Conservation (phyloP, 2,329 filamentous ascomycete species). For the Pseudogymnoascus sp. region DNA sequence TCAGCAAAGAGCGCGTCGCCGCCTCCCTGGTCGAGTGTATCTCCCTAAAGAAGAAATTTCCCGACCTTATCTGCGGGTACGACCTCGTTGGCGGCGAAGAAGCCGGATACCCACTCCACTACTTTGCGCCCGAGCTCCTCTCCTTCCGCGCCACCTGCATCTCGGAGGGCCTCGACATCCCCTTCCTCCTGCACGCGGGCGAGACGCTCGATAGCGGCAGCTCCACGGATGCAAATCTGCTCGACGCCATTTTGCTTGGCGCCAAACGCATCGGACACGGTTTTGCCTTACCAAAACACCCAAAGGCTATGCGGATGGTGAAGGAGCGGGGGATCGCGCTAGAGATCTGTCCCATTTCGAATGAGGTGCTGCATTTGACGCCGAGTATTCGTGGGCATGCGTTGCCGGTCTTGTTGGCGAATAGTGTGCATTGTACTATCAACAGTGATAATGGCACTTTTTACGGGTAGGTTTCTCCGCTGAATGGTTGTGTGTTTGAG, state of each 20-base stretch:
- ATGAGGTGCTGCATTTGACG: slow-evolving; percentile 64
- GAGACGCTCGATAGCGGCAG: slow-evolving; percentile 61
- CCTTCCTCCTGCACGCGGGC: slow-evolving; percentile 68
- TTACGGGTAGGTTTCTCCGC: slow-evolving; percentile 46
- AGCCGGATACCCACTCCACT: slow-evolving; percentile 45
- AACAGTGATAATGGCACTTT: slow-evolving; percentile 69
- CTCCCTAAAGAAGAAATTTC: slow-evolving; percentile 47
- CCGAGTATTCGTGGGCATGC: slow-evolving; percentile 56
- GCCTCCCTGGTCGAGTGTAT: slow-evolving; percentile 52
- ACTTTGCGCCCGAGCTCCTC: slow-evolving; percentile 47
- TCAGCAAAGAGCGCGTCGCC: slow-evolving; percentile 39
- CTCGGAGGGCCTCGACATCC: slow-evolving; percentile 44
- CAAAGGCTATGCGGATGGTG: slow-evolving; percentile 57
- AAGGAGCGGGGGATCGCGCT: slow-evolving; percentile 55
- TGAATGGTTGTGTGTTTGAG: not conserved
- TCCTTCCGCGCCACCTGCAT: slow-evolving; percentile 47
- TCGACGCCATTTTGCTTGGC: slow-evolving; percentile 57
- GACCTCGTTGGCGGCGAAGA: slow-evolving; percentile 63
- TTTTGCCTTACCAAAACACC: slow-evolving; percentile 59
- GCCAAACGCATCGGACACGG: slow-evolving; percentile 67
- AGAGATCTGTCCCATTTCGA: slow-evolving; percentile 71
- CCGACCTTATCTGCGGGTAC: slow-evolving; percentile 57
- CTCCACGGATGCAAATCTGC: slow-evolving; percentile 57
- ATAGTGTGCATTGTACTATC: slow-evolving; percentile 63
- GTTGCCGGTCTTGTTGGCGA: slow-evolving; percentile 60